phyloP scores from a whole-genome alignment of 768 basidiomycete species.

The Gymnopilus junonius region DNA sequence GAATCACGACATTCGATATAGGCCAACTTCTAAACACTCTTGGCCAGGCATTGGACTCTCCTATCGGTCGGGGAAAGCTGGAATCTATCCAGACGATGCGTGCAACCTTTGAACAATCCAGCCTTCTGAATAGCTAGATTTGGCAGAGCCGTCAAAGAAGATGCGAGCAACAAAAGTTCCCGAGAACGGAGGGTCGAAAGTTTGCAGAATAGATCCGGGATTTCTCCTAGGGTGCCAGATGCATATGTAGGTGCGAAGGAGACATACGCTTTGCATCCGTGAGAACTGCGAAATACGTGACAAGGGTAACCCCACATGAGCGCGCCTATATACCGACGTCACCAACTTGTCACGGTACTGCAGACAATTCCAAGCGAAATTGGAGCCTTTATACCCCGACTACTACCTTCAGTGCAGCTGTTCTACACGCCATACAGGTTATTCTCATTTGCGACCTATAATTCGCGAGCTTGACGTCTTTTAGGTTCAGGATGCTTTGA shows the following conservation, averaged over 20 bases:
- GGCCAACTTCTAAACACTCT: background rate
- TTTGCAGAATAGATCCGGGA: conserved; percentile 15
- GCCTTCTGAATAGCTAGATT: background rate
- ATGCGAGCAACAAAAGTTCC: background rate
- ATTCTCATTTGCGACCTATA: too few species aligned
- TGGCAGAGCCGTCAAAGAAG: background rate
- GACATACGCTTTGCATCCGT: too few species aligned
- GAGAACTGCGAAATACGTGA: too few species aligned
- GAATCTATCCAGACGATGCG: background rate
- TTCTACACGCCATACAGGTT: too few species aligned
- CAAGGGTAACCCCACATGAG: background rate
- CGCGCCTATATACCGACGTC: background rate
- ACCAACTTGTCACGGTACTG: background rate
- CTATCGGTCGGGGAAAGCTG: background rate
- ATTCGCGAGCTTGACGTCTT: too few species aligned
- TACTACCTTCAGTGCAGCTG: background rate
- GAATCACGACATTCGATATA: background rate
- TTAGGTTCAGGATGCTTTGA: too few species aligned
- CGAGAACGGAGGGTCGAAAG: background rate
- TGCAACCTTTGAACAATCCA: background rate
- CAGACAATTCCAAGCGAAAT: background rate
- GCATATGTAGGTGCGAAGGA: conserved; percentile 19
- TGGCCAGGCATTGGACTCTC: background rate
- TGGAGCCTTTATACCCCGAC: background rate
- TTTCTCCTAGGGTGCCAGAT: conserved; percentile 21